Conservation (phyloP, 148 eudicot genomes). For the Cornus controversa region DNA sequence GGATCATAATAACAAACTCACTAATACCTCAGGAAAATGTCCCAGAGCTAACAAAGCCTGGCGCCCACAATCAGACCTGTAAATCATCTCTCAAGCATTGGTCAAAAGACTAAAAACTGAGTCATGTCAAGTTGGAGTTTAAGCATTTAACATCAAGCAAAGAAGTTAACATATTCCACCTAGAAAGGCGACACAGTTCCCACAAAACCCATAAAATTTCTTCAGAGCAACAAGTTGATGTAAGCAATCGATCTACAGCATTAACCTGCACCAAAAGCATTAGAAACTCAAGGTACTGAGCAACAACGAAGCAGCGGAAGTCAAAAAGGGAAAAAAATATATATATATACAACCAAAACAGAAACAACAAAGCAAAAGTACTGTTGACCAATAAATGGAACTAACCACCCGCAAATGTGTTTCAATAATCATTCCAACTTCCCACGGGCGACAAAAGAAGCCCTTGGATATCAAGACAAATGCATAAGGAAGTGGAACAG, state of each 20-base stretch:
- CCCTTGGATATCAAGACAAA: constrained; percentile 75
- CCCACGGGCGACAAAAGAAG: constrained; percentile 64
- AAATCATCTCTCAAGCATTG: constrained; percentile 18
- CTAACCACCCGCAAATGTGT: constrained; percentile 91
- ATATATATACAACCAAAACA: neutral
- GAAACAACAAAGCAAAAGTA: neutral
- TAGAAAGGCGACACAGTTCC: constrained; percentile 93
- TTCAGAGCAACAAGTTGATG: constrained; percentile 60
- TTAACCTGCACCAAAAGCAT: constrained; percentile 50
- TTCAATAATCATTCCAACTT: constrained; percentile 71
- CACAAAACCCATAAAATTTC: constrained; percentile 83
- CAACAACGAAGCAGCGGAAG: neutral
- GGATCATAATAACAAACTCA: constrained; percentile 9
- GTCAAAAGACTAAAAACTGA: constrained; percentile 1
- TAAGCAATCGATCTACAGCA: constrained; percentile 71
- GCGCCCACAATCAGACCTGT: constrained; percentile 92
- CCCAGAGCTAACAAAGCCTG: constrained; percentile 85
- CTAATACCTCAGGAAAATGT: constrained; percentile 86
- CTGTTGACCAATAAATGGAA: constrained; percentile 18
- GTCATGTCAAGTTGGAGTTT: neutral
- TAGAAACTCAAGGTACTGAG: neutral
- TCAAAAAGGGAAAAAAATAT: constrained; percentile 1
- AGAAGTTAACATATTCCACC: constrained; percentile 43
- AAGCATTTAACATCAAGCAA: neutral
- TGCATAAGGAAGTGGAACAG: constrained; percentile 82